Evolutionary conservation across 75 land plant species (phyloP), one percentile per base, ranked within the genome.

Genomic region (Sequoiadendron giganteum): DNA sequence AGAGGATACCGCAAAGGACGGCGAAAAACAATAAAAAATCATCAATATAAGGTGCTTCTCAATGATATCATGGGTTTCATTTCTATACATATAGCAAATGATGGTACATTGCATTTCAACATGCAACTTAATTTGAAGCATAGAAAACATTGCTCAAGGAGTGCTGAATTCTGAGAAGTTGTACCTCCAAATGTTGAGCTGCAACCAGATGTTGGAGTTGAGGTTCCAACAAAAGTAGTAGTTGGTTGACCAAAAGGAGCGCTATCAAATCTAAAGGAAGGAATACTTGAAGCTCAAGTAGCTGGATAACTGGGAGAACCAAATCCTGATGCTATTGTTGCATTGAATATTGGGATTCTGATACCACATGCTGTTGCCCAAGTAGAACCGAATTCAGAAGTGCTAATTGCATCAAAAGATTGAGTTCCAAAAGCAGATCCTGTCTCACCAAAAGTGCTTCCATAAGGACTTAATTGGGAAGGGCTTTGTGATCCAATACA

Each of bases 321-420:
- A 89, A 92, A 92, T 47, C 87, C 86, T 19, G 89, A 84, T 0
- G 90, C 25, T n/a, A 79, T 58, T 47, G 93, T 89, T 81, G 87
- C 89, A 39, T 93, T 95, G 90, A 94, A 85, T 1, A 91, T 75
- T 34, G 95, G 92, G 0, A 90, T 75, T 28, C 82, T 76, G 15
- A 86, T 82, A 32, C 91, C 89, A 79, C 90, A 91, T 21, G 88
- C 92, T 47, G 92, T 89, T 16, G 91, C 68, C 58, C 88, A 90
- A 10, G 90, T 39, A 39, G 95, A 76, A 87, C 94, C 93, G 89
- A 94, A 95, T 49, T 94, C 91, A 2, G 93, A 90, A 11, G 92
- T 85, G 58, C 92, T 91, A 9, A 91, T 85, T 7, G 92, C 84
- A 79, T 93, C 95, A 89, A 96, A 96, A 10, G 97, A 3, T 70